Evolutionary conservation across 371 early-diverging fungal species (phyloP).

Genomic region (Mucor plumbeus): DNA sequence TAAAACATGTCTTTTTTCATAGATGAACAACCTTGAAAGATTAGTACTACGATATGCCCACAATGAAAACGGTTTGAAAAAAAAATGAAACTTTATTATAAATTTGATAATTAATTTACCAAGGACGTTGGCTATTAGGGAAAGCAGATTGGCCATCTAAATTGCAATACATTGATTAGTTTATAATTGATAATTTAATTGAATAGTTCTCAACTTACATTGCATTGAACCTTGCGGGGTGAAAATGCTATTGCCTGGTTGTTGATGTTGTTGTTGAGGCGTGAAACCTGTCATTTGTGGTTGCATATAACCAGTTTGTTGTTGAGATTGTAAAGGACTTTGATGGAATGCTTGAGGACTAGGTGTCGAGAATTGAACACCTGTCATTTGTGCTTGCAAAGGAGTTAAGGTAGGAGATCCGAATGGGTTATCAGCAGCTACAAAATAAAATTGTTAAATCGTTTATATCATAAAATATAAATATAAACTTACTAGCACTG

Average conservation of each 20-base stretch:
- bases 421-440: constrained; percentile 49
- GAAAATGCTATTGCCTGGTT: constrained; percentile 27
- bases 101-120: constrained; percentile 19
- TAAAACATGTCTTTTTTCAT: no score
- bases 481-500: constrained; percentile 49
- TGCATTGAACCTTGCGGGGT: constrained; percentile 42
- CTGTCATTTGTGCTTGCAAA: constrained; percentile 42
- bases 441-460: not conserved
- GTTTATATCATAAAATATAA: not conserved
- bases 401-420: constrained; percentile 49
- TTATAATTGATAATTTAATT: not conserved
- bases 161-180: not conserved
- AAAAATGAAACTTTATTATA: not conserved
- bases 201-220: constrained; percentile 23
- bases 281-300: constrained; percentile 30
- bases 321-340: constrained; percentile 38
- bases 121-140: constrained; percentile 27
- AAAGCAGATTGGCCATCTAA: constrained; percentile 25
- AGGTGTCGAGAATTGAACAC: constrained; percentile 39
- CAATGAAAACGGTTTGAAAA: no score
- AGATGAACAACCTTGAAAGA: no score
- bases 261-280: constrained; percentile 13
- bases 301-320: constrained; percentile 32
- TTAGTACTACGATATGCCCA: no score
- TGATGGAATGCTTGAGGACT: constrained; percentile 44